These are phyloP conservation scores for Cylindrodendrum hubeiense DNA, from an alignment of 2,329 filamentous ascomycete species.

Conservation along the genomic window DNA sequence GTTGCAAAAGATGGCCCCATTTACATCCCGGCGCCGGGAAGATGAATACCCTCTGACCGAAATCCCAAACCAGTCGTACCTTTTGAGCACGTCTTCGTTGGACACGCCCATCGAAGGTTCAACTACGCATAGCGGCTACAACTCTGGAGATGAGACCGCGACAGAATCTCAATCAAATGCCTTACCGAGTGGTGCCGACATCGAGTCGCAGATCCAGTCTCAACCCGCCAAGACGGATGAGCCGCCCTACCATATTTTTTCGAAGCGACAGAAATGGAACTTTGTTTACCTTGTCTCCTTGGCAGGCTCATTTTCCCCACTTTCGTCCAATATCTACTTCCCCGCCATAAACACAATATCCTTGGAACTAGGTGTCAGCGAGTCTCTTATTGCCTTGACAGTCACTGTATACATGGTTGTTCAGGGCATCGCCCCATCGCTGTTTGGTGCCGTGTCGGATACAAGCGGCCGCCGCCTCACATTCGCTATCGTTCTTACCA, in stretches of 20 bases:
- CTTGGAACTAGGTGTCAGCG: slow-evolving; percentile 34
- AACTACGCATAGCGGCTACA: background rate
- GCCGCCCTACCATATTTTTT: slow-evolving; percentile 13
- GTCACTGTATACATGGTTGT: slow-evolving; percentile 57
- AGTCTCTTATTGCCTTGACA: slow-evolving; percentile 50
- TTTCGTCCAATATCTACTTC: slow-evolving; percentile 45
- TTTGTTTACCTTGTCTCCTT: slow-evolving; percentile 41
- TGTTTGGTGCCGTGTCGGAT: slow-evolving; percentile 58
- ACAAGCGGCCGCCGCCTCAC: slow-evolving; percentile 25
- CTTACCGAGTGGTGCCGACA: background rate
- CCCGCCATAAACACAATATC: slow-evolving; percentile 42
- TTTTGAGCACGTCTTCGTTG: background rate
- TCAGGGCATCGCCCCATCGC: slow-evolving; percentile 57
- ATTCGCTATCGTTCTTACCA: slow-evolving; percentile 16
- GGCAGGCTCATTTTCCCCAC: slow-evolving; percentile 35
- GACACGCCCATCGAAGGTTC: background rate
- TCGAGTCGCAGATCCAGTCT: background rate
- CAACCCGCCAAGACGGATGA: background rate
- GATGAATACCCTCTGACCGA: background rate
- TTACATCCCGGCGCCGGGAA: too few species aligned
- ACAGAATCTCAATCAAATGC: background rate
- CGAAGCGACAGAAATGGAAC: slow-evolving; percentile 26
- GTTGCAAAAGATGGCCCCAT: background rate
- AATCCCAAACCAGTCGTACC: background rate
- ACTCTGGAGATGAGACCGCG: background rate